A percentile compares a stretch with the other conserved stretches of the same genome.
Evolutionary conservation across 768 basidiomycete species (phyloP).

Genomic region (Pulveroboletus sp.): DNA sequence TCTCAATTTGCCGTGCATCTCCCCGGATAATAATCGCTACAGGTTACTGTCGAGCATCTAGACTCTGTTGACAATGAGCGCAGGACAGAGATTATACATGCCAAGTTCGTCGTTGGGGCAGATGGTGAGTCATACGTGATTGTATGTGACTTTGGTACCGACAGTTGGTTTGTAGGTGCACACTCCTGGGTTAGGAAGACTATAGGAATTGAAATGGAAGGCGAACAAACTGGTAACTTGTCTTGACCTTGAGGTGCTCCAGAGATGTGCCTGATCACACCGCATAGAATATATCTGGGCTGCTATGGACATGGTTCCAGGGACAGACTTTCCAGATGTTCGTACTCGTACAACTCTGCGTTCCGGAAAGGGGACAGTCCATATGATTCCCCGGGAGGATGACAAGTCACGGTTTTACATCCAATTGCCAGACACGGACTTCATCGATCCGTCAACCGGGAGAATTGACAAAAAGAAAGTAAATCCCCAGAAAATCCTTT

Average conservation of each 20-base stretch:
- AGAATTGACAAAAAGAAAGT: conserved; percentile 53
- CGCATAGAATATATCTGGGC: conserved; percentile 73
- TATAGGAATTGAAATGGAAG: conserved; percentile 44
- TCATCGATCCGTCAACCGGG: conserved; percentile 41
- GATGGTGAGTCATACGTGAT: too few species aligned
- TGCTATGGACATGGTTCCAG: conserved; percentile 64
- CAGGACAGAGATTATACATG: too few species aligned
- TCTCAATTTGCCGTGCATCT: too few species aligned
- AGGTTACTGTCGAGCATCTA: too few species aligned
- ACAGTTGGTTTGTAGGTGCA: too few species aligned
- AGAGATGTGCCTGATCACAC: background rate
- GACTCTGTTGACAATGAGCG: too few species aligned
- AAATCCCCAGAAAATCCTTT: too few species aligned
- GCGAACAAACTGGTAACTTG: conserved; percentile 40
- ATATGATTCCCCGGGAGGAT: conserved; percentile 70
- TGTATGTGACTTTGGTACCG: too few species aligned
- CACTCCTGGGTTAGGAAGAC: too few species aligned
- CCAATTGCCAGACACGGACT: conserved; percentile 52
- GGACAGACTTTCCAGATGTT: conserved; percentile 74
- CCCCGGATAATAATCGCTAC: too few species aligned
- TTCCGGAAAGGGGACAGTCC: conserved; percentile 61
- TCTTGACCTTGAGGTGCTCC: background rate
- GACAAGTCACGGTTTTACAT: conserved; percentile 69
- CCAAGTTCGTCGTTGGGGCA: too few species aligned
- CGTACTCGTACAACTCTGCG: conserved; percentile 63